Conservation (phyloP, 2,329 filamentous ascomycete species). For the Diplocarpon rosae region DNA sequence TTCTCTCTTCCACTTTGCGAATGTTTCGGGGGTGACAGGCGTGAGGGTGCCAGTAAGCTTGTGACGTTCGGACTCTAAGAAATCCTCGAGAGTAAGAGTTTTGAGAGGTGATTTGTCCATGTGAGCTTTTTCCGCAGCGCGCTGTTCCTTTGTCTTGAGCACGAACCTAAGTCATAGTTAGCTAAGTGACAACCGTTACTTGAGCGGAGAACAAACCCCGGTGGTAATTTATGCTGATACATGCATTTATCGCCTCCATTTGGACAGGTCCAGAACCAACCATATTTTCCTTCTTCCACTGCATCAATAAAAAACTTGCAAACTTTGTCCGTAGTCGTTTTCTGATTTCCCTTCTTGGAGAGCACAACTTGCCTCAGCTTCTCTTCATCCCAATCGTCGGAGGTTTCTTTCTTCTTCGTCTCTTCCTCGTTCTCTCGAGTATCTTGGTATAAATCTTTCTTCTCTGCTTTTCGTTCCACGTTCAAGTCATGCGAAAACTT, state of each 20-base stretch:
- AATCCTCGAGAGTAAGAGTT: constrained; percentile 92
- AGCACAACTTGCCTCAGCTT: constrained; percentile 83
- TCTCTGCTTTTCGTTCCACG: constrained; percentile 83
- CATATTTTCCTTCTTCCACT: constrained; percentile 96
- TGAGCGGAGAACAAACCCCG: constrained; percentile 55
- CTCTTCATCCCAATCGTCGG: constrained; percentile 95
- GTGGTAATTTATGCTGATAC: constrained; percentile 91
- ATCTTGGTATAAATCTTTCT: constrained; percentile 86
- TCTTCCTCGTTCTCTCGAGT: constrained; percentile 62
- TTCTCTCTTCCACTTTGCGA: constrained; percentile 95
- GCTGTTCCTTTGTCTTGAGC: constrained; percentile 94
- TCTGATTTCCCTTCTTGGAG: constrained; percentile 95
- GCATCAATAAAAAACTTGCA: constrained; percentile 98
- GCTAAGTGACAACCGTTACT: constrained; percentile 7
- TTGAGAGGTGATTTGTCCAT: constrained; percentile 93
- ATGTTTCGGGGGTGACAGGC: constrained; percentile 83
- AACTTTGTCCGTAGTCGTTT: constrained; percentile 92
- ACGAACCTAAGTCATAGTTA: constrained; percentile 56
- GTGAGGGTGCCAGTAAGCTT: constrained; percentile 88
- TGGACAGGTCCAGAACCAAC: constrained; percentile 98
- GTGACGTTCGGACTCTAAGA: constrained; percentile 90
- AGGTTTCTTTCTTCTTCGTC: constrained; percentile 80
- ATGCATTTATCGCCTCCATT: constrained; percentile 97
- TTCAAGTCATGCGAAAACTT: constrained; percentile 92
- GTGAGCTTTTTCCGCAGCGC: constrained; percentile 87